Conservation (phyloP, 805 yeast genomes). For the Diddensiella caesifluorescens region DNA sequence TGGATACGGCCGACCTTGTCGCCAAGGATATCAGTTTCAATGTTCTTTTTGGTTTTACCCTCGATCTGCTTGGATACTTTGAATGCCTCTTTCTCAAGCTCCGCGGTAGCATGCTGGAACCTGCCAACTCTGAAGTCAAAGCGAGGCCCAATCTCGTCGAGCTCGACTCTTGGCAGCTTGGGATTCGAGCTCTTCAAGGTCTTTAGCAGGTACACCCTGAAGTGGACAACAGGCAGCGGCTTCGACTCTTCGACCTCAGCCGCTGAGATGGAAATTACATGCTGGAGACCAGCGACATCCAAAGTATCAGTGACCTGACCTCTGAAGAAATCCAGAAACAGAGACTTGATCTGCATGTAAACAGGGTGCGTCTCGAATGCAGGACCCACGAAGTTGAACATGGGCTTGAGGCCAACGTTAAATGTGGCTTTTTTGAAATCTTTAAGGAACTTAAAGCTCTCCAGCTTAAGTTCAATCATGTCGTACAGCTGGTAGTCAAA, state of each 20-base stretch:
- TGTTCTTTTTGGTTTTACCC: constrained; percentile 81
- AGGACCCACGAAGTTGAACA: constrained; percentile 90
- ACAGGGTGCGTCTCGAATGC: constrained; percentile 87
- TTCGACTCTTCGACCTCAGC: constrained; percentile 69
- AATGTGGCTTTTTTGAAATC: constrained; percentile 82
- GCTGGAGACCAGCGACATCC: constrained; percentile 93
- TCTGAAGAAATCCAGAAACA: constrained; percentile 85
- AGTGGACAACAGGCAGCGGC: constrained; percentile 72
- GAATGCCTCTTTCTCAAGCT: constrained; percentile 84
- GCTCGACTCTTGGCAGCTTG: constrained; percentile 87
- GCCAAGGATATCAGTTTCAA: constrained; percentile 83
- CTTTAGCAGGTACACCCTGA: constrained; percentile 85
- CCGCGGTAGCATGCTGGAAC: constrained; percentile 73
- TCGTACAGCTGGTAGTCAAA: constrained; percentile 88
- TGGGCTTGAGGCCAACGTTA: constrained; percentile 85
- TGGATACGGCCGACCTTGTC: constrained; percentile 96
- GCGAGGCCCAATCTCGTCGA: constrained; percentile 94
- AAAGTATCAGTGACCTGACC: constrained; percentile 73
- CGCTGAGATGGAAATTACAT: constrained; percentile 74
- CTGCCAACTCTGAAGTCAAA: constrained; percentile 90
- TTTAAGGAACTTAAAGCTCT: constrained; percentile 59
- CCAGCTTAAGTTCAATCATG: constrained; percentile 82
- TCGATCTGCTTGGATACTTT: constrained; percentile 76
- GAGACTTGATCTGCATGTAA: constrained; percentile 76
- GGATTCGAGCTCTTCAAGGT: constrained; percentile 66